Conservation (phyloP, 2,329 filamentous ascomycete species). For the Alternaria triticimaculans region DNA sequence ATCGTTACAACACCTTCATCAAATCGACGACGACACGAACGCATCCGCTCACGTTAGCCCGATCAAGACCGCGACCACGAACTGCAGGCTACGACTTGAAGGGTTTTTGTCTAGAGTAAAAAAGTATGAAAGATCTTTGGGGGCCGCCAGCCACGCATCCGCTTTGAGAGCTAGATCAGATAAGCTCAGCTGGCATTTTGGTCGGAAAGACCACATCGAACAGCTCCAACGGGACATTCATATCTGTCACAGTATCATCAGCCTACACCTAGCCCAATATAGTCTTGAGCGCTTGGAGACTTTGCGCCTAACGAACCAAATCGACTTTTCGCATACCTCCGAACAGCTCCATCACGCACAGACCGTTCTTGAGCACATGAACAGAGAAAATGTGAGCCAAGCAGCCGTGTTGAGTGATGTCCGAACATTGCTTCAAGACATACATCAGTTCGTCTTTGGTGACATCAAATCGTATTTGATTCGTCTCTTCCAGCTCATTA, state of each 20-base stretch:
- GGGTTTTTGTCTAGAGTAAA: neutral
- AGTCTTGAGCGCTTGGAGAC: neutral
- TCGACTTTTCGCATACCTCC: neutral
- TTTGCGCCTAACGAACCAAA: neutral
- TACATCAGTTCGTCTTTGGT: neutral
- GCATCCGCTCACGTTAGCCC: neutral
- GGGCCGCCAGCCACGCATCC: fast-evolving
- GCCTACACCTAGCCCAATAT: neutral
- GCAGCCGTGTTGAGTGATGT: neutral
- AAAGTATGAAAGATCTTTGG: neutral
- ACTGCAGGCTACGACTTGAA: neutral
- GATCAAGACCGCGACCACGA: neutral
- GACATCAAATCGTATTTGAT: neutral
- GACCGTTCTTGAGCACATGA: neutral
- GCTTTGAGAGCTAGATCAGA: neutral
- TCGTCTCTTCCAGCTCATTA: neutral
- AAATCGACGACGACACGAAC: neutral
- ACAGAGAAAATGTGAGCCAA: fast-evolving
- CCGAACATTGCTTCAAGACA: neutral
- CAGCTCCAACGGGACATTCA: neutral
- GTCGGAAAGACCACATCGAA: neutral
- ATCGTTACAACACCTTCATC: neutral
- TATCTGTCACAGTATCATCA: neutral
- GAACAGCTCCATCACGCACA: neutral
- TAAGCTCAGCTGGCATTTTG: neutral